These are phyloP conservation scores for Biscogniauxia mediterranea DNA, from an alignment of 2,329 filamentous ascomycete species.

Conservation along the genomic window DNA sequence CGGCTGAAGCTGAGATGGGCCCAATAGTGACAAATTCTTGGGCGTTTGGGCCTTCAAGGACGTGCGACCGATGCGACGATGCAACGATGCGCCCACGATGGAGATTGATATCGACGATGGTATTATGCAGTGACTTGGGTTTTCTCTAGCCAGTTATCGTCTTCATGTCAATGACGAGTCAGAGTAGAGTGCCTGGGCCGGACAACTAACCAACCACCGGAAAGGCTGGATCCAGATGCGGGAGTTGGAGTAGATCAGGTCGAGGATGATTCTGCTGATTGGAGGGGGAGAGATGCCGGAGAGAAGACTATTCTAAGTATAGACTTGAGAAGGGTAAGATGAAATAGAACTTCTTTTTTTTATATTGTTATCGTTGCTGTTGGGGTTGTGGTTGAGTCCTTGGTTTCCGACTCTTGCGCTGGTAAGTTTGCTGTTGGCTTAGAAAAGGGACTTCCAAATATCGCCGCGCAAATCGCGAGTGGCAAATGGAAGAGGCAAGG, in stretches of 20 bases:
- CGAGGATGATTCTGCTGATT: constrained; percentile 1
- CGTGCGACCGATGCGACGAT: constrained; percentile 19
- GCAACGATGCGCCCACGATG: constrained; percentile 9
- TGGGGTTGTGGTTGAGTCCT: not conserved
- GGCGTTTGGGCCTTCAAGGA: constrained; percentile 14
- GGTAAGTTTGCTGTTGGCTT: not conserved
- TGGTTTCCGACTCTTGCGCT: not conserved
- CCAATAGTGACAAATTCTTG: constrained; percentile 14
- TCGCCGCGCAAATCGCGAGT: not conserved
- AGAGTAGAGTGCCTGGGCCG: constrained; percentile 20
- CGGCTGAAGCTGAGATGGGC: constrained; percentile 30
- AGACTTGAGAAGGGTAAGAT: constrained; percentile 1
- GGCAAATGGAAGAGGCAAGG: not conserved
- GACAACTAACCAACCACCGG: constrained; percentile 30
- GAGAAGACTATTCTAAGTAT: constrained; percentile 12
- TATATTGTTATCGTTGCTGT: not conserved
- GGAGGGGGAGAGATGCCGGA: constrained; percentile 18
- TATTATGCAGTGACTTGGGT: constrained; percentile 10
- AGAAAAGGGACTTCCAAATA: too few relatives aligned
- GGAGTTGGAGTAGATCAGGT: constrained; percentile 28
- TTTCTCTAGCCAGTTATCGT: constrained; percentile 23
- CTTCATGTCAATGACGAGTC: constrained; percentile 29
- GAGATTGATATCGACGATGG: constrained; percentile 5
- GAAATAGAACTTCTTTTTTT: not conserved
- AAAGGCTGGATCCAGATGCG: constrained; percentile 28